A percentile compares a stretch with the other conserved stretches of the same genome.
Conservation (phyloP, 2,329 filamentous ascomycete genomes). For the Herpotrichia juniperi region DNA sequence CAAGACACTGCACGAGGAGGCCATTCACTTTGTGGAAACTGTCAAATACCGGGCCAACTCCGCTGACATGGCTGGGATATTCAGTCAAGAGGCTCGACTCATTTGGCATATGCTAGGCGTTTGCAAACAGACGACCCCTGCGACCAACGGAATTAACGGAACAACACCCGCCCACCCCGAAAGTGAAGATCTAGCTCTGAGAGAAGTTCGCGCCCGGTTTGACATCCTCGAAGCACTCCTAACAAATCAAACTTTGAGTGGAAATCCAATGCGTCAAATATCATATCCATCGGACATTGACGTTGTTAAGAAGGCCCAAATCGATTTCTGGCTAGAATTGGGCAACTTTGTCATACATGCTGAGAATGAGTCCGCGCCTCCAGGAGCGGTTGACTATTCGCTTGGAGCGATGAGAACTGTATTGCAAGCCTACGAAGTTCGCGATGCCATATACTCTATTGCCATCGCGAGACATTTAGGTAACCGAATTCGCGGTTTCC, state of each 20-base stretch:
- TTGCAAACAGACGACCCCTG: constrained; percentile 50
- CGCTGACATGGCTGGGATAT: constrained; percentile 42
- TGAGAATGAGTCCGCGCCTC: constrained; percentile 63
- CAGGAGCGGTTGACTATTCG: constrained; percentile 68
- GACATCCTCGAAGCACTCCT: constrained; percentile 78
- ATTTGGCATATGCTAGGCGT: constrained; percentile 65
- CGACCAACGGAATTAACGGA: constrained; percentile 50
- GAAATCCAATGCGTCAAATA: constrained; percentile 63
- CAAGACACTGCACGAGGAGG: constrained; percentile 41
- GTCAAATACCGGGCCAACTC: constrained; percentile 32
- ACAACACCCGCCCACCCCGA: constrained; percentile 47
- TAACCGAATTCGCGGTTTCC: constrained; percentile 59
- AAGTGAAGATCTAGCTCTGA: constrained; percentile 64
- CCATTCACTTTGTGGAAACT: constrained; percentile 40
- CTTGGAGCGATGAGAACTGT: constrained; percentile 71
- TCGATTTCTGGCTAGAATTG: constrained; percentile 83
- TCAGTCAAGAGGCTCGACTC: constrained; percentile 64
- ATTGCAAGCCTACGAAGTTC: constrained; percentile 81
- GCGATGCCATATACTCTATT: constrained; percentile 89
- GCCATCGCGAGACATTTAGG: constrained; percentile 79
- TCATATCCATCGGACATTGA: constrained; percentile 52
- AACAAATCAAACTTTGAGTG: constrained; percentile 69
- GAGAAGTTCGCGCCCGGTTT: constrained; percentile 70
- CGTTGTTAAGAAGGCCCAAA: constrained; percentile 55
- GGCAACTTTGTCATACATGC: constrained; percentile 73